A percentile compares a stretch with the other conserved stretches of the same genome.
Conservation (phyloP, 2,329 filamentous ascomycete species). For the Xylaria hypoxylon region DNA sequence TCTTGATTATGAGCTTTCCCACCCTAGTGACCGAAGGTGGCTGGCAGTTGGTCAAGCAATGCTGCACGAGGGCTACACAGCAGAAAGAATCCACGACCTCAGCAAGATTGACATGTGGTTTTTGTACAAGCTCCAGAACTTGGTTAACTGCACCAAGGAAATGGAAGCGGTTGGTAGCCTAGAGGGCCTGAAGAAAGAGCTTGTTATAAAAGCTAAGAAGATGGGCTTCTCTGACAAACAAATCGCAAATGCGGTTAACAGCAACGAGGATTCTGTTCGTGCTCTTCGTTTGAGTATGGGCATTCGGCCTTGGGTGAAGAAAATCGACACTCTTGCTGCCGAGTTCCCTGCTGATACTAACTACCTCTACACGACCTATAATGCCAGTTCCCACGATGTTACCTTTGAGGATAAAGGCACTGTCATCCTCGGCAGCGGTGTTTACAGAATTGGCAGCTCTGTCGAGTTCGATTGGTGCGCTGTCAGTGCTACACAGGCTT, state of each 20-base stretch:
- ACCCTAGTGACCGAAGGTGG: slow-evolving; percentile 97
- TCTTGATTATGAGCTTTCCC: slow-evolving; percentile 87
- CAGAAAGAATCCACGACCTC: slow-evolving; percentile 90
- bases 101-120: slow-evolving; percentile 99
- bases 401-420: slow-evolving; percentile 92
- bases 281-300: slow-evolving; percentile 85
- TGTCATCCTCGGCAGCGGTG: slow-evolving; percentile 90
- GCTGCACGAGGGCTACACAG: slow-evolving; percentile 95
- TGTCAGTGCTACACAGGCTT: slow-evolving; percentile 85
- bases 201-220: slow-evolving; percentile 93
- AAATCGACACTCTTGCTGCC: slow-evolving; percentile 95
- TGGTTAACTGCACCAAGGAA: slow-evolving; percentile 89
- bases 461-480: slow-evolving; percentile 99
- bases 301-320: slow-evolving; percentile 96
- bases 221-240: slow-evolving; percentile 97
- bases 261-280: slow-evolving; percentile 90
- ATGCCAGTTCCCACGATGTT: slow-evolving; percentile 92
- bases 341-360: slow-evolving; percentile 97
- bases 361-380: slow-evolving; percentile 98
- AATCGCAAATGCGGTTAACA: slow-evolving; percentile 86
- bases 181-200: slow-evolving; percentile 86
- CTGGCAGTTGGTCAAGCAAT: slow-evolving; percentile 97
- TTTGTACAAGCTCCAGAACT: slow-evolving; percentile 96
- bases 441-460: slow-evolving; percentile 96
- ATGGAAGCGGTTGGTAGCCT: slow-evolving; percentile 87